Conservation (phyloP, 1,139 yeast genomes). For the Dujonia santamariae region DNA sequence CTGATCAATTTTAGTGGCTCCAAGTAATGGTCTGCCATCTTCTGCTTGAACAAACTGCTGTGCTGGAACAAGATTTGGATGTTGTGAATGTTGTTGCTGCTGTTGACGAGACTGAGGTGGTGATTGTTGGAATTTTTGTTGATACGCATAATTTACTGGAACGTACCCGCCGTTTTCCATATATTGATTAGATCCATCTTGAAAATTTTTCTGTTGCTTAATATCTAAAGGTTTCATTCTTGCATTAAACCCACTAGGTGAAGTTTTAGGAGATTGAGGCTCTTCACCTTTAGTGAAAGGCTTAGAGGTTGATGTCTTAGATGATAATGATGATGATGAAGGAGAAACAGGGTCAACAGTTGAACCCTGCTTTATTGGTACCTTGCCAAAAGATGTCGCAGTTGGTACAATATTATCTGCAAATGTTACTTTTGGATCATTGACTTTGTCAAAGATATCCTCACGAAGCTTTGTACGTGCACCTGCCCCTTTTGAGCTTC, state of each 20-base stretch:
- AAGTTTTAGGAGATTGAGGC: conserved; percentile 44
- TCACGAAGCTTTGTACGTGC: conserved; percentile 29
- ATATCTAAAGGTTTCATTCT: conserved; percentile 6
- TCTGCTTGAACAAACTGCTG: conserved; percentile 46
- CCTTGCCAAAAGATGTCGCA: neutral
- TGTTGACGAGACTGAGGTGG: neutral
- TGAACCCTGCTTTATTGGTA: neutral
- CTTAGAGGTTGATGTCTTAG: conserved; percentile 33
- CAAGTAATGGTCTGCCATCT: conserved; percentile 67
- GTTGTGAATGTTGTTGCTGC: neutral
- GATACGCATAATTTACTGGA: neutral
- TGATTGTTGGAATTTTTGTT: neutral
- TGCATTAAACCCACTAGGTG: conserved; percentile 25
- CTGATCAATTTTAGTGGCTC: conserved; percentile 87
- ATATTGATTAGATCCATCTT: neutral
- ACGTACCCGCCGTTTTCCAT: neutral
- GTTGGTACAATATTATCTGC: conserved; percentile 3
- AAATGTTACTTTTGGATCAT: conserved; percentile 4
- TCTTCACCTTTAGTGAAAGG: conserved; percentile 32
- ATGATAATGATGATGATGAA: conserved; percentile 19
- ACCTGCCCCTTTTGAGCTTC: neutral
- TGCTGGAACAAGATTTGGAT: conserved; percentile 34
- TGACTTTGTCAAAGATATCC: conserved; percentile 37
- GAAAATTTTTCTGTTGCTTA: conserved; percentile 2
- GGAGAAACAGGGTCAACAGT: conserved; percentile 6